Conservation (phyloP, 768 basidiomycete species). For the Calocera cornea region DNA sequence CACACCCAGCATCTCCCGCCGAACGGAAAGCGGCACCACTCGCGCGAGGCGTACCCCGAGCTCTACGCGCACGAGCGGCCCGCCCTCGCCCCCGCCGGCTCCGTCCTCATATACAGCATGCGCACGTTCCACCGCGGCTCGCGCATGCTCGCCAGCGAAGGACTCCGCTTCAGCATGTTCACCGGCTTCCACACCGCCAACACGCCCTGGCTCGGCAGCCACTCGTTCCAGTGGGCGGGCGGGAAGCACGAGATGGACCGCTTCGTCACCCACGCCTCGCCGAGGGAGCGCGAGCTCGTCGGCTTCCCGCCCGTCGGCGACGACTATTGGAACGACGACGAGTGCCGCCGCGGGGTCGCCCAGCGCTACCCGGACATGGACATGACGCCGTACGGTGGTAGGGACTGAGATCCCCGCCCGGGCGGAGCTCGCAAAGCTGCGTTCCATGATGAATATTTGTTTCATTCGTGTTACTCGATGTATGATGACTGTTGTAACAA, state of each 20-base stretch:
- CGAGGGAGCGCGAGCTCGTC: not conserved
- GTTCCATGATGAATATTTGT: not conserved
- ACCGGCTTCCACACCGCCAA: not conserved
- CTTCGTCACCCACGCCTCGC: not conserved
- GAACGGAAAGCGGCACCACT: not conserved
- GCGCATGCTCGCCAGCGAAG: not conserved
- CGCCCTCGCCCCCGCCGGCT: not conserved
- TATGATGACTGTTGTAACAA: not conserved
- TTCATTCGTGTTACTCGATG: not conserved
- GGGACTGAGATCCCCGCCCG: not conserved
- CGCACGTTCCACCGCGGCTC: not conserved
- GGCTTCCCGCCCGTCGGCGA: not conserved
- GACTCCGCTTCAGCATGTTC: not conserved
- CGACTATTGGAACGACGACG: not conserved
- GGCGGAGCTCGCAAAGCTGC: not conserved
- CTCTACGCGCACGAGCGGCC: conserved; percentile 6
- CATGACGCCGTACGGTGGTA: not conserved
- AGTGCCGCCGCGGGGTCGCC: not conserved
- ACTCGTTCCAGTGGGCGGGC: not conserved
- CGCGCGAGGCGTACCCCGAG: conserved; percentile 2
- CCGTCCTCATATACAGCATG: not conserved
- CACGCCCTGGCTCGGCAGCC: not conserved
- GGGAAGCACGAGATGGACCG: not conserved
- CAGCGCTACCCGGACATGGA: not conserved
- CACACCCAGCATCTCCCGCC: conserved; percentile 6